A percentile compares a stretch with the other conserved stretches of the same genome.
Conservation (phyloP, 371 early-diverging fungal species). For the Apophysomyces trapeziformis region DNA sequence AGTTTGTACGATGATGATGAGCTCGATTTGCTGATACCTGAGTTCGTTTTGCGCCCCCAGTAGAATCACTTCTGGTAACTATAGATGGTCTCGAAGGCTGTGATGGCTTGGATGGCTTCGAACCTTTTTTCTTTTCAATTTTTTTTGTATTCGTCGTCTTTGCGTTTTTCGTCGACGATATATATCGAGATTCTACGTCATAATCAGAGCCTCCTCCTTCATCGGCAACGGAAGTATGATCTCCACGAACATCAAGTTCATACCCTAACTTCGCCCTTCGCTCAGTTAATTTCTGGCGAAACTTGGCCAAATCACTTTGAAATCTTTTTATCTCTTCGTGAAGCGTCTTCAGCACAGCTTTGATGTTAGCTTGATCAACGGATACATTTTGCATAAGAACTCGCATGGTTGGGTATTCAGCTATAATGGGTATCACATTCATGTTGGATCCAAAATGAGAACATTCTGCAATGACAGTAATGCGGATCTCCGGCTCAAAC, state of each 20-base stretch:
- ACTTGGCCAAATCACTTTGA: conserved; percentile 60
- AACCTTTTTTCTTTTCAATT: neutral
- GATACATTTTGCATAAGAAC: conserved; percentile 69
- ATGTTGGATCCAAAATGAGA: conserved; percentile 68
- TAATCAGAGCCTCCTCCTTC: conserved; percentile 19
- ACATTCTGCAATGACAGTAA: conserved; percentile 80
- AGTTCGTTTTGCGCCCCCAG: neutral
- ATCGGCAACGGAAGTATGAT: conserved; percentile 33
- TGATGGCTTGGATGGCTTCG: neutral
- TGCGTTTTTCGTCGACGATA: neutral
- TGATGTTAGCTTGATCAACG: conserved; percentile 56
- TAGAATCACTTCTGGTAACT: neutral
- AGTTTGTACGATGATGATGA: conserved; percentile 14
- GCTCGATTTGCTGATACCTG: neutral
- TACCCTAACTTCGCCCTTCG: conserved; percentile 50
- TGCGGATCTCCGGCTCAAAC: conserved; percentile 64
- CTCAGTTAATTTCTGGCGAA: conserved; percentile 52
- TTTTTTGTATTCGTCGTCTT: neutral
- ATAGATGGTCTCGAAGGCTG: neutral
- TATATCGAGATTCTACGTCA: neutral
- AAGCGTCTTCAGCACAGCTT: conserved; percentile 53
- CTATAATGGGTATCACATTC: conserved; percentile 58
- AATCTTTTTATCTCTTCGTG: conserved; percentile 58
- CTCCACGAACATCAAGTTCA: conserved; percentile 57
- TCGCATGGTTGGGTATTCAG: conserved; percentile 66